Percentiles rank a stretch among this genome's conserved stretches.
Evolutionary conservation across 2,329 filamentous ascomycete genomes (phyloP).

Genomic region (Colletotrichum liaoningense): DNA sequence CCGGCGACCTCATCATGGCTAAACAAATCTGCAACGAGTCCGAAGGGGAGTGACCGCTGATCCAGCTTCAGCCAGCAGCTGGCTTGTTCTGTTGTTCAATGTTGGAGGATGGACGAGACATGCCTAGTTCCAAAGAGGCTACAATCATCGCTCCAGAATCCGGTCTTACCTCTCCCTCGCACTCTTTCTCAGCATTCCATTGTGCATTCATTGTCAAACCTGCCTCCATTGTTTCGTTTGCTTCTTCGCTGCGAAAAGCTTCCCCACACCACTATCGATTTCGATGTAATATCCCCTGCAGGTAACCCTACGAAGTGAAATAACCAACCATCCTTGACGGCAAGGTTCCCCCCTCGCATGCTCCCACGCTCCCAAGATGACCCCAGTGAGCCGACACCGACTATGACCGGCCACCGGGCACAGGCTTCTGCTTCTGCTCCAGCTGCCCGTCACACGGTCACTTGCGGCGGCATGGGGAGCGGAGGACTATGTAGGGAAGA

Average conservation of each 20-base stretch:
- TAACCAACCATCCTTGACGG: conserved; percentile 12
- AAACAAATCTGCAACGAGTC: neutral
- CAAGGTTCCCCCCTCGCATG: neutral
- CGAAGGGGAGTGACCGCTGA: neutral
- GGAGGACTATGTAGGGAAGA: neutral
- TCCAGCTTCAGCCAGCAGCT: neutral
- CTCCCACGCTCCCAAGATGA: conserved; percentile 1
- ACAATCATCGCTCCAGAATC: neutral
- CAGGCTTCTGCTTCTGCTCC: conserved; percentile 25
- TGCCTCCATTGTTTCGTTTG: conserved; percentile 9
- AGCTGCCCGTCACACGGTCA: conserved; percentile 35
- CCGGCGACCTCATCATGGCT: neutral
- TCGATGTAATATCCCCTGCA: conserved; percentile 34
- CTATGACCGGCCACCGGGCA: conserved; percentile 25
- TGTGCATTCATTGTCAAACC: neutral
- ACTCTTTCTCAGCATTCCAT: neutral
- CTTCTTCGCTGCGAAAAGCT: conserved; percentile 2
- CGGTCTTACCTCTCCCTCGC: neutral
- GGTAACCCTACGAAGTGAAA: conserved; percentile 30
- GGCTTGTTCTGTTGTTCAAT: neutral
- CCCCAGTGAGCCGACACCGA: conserved; percentile 24
- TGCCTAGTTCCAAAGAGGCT: neutral
- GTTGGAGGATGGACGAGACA: neutral
- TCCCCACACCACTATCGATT: conserved; percentile 36
- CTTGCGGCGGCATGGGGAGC: conserved; percentile 20